phyloP scores from a whole-genome alignment of 805 yeast species.

The Torulaspora indica region DNA sequence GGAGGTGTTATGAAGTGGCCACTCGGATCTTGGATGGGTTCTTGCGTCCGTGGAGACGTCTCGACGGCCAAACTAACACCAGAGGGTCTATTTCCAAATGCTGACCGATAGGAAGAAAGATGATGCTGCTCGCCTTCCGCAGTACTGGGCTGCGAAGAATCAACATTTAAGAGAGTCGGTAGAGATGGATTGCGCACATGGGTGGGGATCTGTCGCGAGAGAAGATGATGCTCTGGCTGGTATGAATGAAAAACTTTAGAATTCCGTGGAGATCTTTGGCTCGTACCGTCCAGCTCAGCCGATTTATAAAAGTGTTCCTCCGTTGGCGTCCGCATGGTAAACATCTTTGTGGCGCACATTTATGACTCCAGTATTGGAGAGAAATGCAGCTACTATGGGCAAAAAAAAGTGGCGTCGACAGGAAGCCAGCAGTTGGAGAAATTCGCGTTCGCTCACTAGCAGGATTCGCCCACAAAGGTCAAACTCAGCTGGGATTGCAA shows the following conservation, averaged over 20 bases:
- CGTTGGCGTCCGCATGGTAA: conserved; percentile 10
- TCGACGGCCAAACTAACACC: background rate
- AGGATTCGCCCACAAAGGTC: too few species aligned
- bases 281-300: background rate
- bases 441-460: too few species aligned
- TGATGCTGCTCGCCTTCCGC: background rate
- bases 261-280: background rate
- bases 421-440: too few species aligned
- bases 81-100: background rate
- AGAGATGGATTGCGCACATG: conserved; percentile 10
- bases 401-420: too few species aligned
- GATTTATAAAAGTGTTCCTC: conserved; percentile 3
- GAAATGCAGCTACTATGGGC: too few species aligned
- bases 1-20: conserved; percentile 11
- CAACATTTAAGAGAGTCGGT: conserved; percentile 12
- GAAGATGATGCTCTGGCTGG: conserved; percentile 6
- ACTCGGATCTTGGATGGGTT: conserved; percentile 1
- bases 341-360: conserved; percentile 16
- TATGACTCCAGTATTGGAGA: background rate
- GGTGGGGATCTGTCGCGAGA: conserved; percentile 8
- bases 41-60: background rate
- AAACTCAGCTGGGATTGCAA: too few species aligned
- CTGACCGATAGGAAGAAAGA: background rate
- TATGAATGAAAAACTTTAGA: background rate
- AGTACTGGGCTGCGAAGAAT: conserved; percentile 1